Evolutionary conservation across 768 basidiomycete genomes (phyloP), one percentile per base, ranked within the genome.

Genomic region (Clathrus columnatus): DNA sequence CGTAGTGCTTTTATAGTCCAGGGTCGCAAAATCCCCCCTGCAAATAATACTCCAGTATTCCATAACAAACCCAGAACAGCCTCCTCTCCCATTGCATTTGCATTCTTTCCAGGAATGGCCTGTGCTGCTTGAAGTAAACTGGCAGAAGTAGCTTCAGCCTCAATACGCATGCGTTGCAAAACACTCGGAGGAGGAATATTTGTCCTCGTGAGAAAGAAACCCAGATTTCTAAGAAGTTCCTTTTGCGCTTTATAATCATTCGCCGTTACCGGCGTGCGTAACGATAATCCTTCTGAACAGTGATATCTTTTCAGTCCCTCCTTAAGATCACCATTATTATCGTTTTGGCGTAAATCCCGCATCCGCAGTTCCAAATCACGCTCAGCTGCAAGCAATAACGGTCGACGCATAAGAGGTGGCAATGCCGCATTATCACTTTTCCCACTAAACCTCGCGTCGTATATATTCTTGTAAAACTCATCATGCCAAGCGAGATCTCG

Each of bases 401-500:
- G 49, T 17, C 54, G 54, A 4, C 88, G 76, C 23, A 91, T 75
- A 21, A 91, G 74, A 0, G 86, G 77, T 0, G 84, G 78, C 11
- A 83, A 83, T 61, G 51, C 32, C 36, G 54, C 48, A 23, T 82
- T 80, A 62, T 87, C 85, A 5, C 74, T 58, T n/a, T 78, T 73
- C 3, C 86, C 87, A 59, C 85, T 85, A 68, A 89, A 89, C 16
- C 81, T 76, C 42, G 84, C 73, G 17, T 87, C 85, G 66, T 81
- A 89, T 1, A 88, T 75, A 63, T 81, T 83, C 61, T 76, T 74
- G 60, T 90, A 91, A 65, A 90, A 91, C 63, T 89, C 85, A 23
- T 78, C 75, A 0, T 81, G 79, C 62, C 89, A 87, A 23, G 81
- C 78, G 10, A 91, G 72, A 64, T 90, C 88, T 58, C 88, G 85